Base-by-base conservation (phyloP, 805 yeast species). In the Tetrapisispora phaffii region DNA sequence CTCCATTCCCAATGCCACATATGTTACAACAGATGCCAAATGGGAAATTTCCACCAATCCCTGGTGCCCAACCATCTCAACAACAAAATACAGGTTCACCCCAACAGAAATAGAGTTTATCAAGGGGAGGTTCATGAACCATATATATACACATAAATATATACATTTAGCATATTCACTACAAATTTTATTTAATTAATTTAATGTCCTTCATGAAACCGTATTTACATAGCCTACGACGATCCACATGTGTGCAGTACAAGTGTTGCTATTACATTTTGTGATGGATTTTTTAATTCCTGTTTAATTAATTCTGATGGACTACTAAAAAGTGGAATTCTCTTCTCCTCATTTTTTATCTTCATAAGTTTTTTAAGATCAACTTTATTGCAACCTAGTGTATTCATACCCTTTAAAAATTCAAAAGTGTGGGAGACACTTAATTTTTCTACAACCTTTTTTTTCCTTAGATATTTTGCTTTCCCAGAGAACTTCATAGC, bases 341-440 rank as follows among this genome's bases (percentile, higher is more conserved):
- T 17, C 4, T 21, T 20, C 12, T 12, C n/a, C 13, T 28, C 31
- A 28, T 28, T 20, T 8, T 22, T 22, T 15, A 7, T 7, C 22
- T 37, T 13, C 21, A n/a, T 4, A n/a, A 23, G 20, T 22, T 13
- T 37, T 17, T 7, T 13, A n/a, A 34, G 38, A 21, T 34, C 24
- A n/a, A 37, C 24, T 22, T 37, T 13, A 7, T n/a, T 12, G 10
- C n/a, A 4, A 29, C 35, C 95, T 70, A 86, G 87, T 33, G 95
- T 85, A 2, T 97, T 97, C 60, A 86, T 94, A 29, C 13, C 13
- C 13, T 10, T 28, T 9, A 28, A 9, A 4, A n/a, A 7, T 28
- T 28, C 31, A 6, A 28, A 28, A 28, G n/a, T 28, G 12, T 28
- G 10, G 13, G 13, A 3, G 13, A 12, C 13, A 12, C 13, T n/a